A percentile compares a stretch with the other conserved stretches of the same genome.
Evolutionary conservation across 2,329 filamentous ascomycete genomes (phyloP).

Genomic region (Curvularia sp.): DNA sequence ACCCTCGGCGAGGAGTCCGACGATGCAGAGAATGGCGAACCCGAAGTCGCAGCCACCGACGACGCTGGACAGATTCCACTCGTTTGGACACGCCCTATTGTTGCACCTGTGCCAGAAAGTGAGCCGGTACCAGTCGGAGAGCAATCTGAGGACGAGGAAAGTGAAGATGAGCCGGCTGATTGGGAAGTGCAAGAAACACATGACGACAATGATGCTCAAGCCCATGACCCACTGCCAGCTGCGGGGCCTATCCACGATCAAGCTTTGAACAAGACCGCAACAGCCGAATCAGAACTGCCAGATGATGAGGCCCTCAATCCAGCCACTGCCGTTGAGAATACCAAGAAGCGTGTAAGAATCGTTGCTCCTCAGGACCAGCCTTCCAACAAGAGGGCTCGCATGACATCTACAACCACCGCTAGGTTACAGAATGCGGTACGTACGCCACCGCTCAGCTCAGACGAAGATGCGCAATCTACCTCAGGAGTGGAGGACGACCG

Average conservation of each 20-base stretch:
- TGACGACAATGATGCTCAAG: not conserved
- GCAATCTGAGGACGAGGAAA: slow-evolving; percentile 15
- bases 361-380: slow-evolving; percentile 15
- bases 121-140: slow-evolving; percentile 9
- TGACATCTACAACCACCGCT: not conserved
- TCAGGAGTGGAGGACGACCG: slow-evolving; percentile 22
- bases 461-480: slow-evolving; percentile 18
- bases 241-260: not conserved
- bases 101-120: slow-evolving; percentile 10
- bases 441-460: slow-evolving; percentile 13
- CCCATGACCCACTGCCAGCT: not conserved
- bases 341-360: slow-evolving; percentile 34
- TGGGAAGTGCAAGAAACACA: slow-evolving; percentile 1
- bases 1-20: slow-evolving; percentile 22
- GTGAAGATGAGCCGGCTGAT: slow-evolving; percentile 10
- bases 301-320: not conserved
- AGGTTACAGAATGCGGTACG: slow-evolving; percentile 1
- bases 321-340: slow-evolving; percentile 6
- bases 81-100: slow-evolving; percentile 14
- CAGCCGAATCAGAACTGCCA: not conserved
- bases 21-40: slow-evolving; percentile 9
- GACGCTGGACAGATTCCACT: slow-evolving; percentile 21
- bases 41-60: slow-evolving; percentile 8
- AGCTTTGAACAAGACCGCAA: not conserved
- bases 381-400: slow-evolving; percentile 25